These are phyloP conservation scores for Pseudonitzschia multiseries DNA, from an alignment of 108 stramenopile species.

Conservation along the genomic window DNA sequence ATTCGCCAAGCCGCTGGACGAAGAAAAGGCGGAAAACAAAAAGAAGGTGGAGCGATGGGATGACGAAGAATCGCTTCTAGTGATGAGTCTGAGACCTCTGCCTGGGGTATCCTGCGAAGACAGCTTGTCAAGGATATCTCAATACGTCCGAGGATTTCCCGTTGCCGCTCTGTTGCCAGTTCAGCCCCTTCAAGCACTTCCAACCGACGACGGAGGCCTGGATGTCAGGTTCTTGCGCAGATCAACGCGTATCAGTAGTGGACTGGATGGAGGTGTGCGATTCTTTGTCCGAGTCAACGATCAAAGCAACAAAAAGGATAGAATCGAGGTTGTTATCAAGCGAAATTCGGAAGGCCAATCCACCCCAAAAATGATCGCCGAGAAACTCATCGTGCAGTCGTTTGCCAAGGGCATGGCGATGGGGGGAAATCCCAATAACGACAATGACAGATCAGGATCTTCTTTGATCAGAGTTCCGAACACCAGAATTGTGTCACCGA, in stretches of 20 bases:
- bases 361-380: constrained; percentile 66
- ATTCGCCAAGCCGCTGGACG: not conserved
- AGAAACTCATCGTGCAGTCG: constrained; percentile 57
- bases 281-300: constrained; percentile 41
- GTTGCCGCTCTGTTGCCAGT: constrained; percentile 79
- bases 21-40: not conserved
- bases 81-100: constrained; percentile 8
- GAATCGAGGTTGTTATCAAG: constrained; percentile 51
- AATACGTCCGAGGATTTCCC: constrained; percentile 69
- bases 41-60: constrained; percentile 1
- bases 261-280: constrained; percentile 72
- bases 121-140: constrained; percentile 20
- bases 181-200: constrained; percentile 74
- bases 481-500: constrained; percentile 19
- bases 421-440: constrained; percentile 20
- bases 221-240: constrained; percentile 74
- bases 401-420: constrained; percentile 52
- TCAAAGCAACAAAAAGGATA: constrained; percentile 24
- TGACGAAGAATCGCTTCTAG: constrained; percentile 12
- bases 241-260: constrained; percentile 65
- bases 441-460: constrained; percentile 21
- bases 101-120: constrained; percentile 3
- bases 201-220: constrained; percentile 58
- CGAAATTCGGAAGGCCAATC: constrained; percentile 71
- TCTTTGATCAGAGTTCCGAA: not conserved